phyloP scores from a whole-genome alignment of 805 yeast species.

The Yamadazyma olivae region DNA sequence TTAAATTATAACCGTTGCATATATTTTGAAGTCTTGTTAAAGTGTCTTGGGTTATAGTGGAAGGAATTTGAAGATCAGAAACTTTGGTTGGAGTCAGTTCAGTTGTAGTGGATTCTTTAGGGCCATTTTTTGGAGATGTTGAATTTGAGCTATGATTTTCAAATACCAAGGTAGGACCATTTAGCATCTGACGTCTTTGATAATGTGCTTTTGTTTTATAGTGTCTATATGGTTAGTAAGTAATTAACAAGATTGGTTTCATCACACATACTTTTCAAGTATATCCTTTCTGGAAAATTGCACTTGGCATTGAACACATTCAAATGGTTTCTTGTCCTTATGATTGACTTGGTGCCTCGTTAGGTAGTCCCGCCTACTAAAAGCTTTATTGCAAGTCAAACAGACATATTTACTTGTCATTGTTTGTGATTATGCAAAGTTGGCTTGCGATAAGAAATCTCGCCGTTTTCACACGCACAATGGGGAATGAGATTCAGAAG shows the following conservation, averaged over 20 bases:
- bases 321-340: slow-evolving; percentile 1
- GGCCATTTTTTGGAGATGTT: background rate
- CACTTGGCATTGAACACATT: slow-evolving; percentile 1
- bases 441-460: too few relatives aligned
- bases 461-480: too few relatives aligned
- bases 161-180: too few relatives aligned
- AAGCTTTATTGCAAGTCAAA: background rate
- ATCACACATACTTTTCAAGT: slow-evolving; percentile 1
- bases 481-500: too few relatives aligned
- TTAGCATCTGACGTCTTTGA: background rate
- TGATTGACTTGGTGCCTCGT: slow-evolving; percentile 1
- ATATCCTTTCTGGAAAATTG: slow-evolving; percentile 1
- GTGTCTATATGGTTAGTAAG: background rate
- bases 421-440: too few relatives aligned
- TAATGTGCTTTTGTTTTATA: slow-evolving; percentile 1
- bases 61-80: too few relatives aligned
- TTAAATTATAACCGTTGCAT: background rate
- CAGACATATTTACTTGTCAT: too few relatives aligned
- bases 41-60: too few relatives aligned
- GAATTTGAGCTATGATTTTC: background rate
- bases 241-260: background rate
- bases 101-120: background rate
- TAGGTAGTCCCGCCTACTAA: slow-evolving; percentile 1
- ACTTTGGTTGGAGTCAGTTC: background rate
- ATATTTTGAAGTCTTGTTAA: background rate